Base-by-base conservation (phyloP, 225 moss, liverwort and hornwort genomes). In the Physcomitrium patens region DNA sequence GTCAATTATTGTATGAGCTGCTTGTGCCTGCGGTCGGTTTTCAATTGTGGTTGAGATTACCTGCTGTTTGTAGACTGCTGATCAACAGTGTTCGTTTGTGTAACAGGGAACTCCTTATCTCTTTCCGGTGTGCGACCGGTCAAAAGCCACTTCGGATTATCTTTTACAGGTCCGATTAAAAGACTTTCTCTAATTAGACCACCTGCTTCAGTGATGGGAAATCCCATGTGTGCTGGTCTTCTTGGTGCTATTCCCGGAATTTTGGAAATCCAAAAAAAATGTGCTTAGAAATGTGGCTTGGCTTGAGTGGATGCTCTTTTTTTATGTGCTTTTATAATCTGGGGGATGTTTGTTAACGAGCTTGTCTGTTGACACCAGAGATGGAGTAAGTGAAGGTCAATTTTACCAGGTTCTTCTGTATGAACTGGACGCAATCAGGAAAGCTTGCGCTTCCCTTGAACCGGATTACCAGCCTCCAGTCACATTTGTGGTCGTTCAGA, bases 401-500 rank as follows among this genome's bases (percentile, higher is more conserved):
- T 96, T 96, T 43, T 96, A 94, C 27, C 96, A 96, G 81, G 96
- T 96, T 49, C 79, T 96, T 5, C 78, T 94, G 0, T 91, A 96
- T 58, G 96, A 96, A 68, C 80, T 96, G 9, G 96, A 96, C 43
- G 96, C 96, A 0, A 96, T 96, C 8, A 86, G 96, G 20, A 96
- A 96, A 83, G 96, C 96, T 2, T 97, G 96, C 77, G 96, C 96
- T 37, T 97, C 96, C 2, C 81, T 97, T 0, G 96, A 97, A 49
- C 92, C 92, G 1, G 92, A 91, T 66, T 97, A 97, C 49, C 96
- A 97, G 81, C 96, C 96, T 9, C 96, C 96, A 2, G 96, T 97
- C 3, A 97, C 96, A 2, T 97, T 97, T 74, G 96, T 97, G 27
- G 96, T 97, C 10, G 96, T 97, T 4, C 96, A 97, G 82, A 97